phyloP scores from a whole-genome alignment of 495 filamentous ascomycete genomes.

The Podospora bellae-mahoneyi region DNA sequence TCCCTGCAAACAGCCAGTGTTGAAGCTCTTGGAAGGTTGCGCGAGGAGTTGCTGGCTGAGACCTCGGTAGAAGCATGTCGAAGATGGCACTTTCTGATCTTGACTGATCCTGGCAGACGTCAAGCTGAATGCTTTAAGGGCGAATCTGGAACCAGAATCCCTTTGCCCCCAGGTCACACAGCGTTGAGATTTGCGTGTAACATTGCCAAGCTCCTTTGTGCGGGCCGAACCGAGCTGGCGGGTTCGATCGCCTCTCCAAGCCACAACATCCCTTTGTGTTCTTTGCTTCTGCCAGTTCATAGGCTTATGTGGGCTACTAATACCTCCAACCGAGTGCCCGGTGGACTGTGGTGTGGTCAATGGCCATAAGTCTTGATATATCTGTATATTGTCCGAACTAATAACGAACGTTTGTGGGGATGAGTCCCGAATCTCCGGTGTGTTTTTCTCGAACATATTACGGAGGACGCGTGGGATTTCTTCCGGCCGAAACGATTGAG shows the following conservation, averaged over 20 bases:
- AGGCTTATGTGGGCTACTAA: neutral
- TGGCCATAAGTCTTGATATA: neutral
- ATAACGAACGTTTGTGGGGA: neutral
- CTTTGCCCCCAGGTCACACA: neutral
- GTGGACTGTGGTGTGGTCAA: neutral
- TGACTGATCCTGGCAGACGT: neutral
- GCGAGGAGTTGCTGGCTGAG: neutral
- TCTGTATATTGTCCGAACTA: neutral
- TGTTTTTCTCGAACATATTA: neutral
- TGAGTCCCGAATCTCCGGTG: neutral
- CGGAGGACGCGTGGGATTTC: neutral
- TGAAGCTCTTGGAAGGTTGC: neutral
- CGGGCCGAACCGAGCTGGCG: conserved; percentile 2
- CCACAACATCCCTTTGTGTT: neutral
- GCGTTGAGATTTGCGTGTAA: neutral
- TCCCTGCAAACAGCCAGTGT: neutral
- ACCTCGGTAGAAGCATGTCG: neutral
- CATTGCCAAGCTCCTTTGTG: neutral
- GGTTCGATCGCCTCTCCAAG: conserved; percentile 2
- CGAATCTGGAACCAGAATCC: neutral
- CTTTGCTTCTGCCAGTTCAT: neutral
- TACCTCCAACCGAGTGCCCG: neutral
- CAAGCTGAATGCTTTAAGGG: neutral
- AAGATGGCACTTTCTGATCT: neutral
- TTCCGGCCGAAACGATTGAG: neutral